Evolutionary conservation across 2,329 filamentous ascomycete species (phyloP).

Genomic region (Coniella vitis): DNA sequence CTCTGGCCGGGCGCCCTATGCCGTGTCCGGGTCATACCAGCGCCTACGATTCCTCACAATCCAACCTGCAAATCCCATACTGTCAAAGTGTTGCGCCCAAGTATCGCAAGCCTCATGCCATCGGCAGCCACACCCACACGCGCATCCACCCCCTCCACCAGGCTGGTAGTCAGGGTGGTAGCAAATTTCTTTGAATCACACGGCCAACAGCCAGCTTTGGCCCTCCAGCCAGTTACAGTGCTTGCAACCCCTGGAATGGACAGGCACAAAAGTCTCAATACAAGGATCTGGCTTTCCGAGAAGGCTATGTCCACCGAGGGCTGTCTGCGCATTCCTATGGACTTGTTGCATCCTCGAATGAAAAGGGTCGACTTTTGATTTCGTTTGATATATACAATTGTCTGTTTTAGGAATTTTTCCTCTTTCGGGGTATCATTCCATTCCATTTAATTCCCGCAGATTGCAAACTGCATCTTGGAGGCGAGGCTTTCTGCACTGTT

Average conservation of each 20-base stretch:
- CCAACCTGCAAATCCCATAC: background rate
- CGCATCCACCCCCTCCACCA: background rate
- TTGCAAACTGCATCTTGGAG: slow-evolving; percentile 1
- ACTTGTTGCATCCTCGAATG: background rate
- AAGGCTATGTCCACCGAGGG: slow-evolving; percentile 6
- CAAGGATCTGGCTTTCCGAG: slow-evolving; percentile 8
- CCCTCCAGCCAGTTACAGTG: slow-evolving; percentile 7
- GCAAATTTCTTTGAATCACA: slow-evolving; percentile 9
- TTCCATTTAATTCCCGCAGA: background rate
- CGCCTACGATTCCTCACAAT: background rate
- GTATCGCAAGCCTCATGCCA: slow-evolving; percentile 2
- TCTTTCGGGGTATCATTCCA: background rate
- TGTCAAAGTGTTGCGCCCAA: background rate
- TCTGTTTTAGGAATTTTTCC: background rate
- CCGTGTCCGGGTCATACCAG: background rate
- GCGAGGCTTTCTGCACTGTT: slow-evolving; percentile 1
- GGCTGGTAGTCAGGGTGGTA: slow-evolving; percentile 8
- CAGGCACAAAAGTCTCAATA: slow-evolving; percentile 2
- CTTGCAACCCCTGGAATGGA: slow-evolving; percentile 13
- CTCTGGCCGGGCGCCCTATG: background rate
- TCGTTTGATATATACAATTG: background rate
- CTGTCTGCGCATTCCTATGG: slow-evolving; percentile 6
- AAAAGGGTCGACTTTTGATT: background rate
- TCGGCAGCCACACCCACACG: slow-evolving; percentile 1
- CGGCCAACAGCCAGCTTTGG: slow-evolving; percentile 3